Evolutionary conservation across 345 rosid species (phyloP).

Genomic region (Syzygium aromaticum): DNA sequence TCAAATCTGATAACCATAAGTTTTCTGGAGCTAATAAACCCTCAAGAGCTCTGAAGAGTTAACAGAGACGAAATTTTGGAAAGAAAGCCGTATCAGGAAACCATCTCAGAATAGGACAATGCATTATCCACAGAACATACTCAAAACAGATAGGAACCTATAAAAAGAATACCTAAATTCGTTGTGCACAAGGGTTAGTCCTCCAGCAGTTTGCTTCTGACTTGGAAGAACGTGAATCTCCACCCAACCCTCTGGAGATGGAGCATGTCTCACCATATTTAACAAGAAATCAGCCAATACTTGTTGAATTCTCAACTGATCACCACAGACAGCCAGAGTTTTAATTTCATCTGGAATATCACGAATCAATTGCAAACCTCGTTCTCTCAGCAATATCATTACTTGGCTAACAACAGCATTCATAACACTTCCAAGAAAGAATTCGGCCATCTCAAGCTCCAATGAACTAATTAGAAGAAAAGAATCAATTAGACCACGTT

Average conservation of each 20-base stretch:
- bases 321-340: conserved; percentile 72
- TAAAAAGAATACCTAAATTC: conserved; percentile 62
- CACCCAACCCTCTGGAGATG: conserved; percentile 76
- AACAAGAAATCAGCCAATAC: conserved; percentile 81
- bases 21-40: not conserved
- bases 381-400: conserved; percentile 64
- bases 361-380: conserved; percentile 78
- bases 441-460: conserved; percentile 73
- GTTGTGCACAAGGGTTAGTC: conserved; percentile 31
- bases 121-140: not conserved
- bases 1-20: not conserved
- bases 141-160: not conserved
- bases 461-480: conserved; percentile 39
- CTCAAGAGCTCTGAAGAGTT: not conserved
- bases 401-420: conserved; percentile 97
- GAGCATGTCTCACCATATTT: conserved; percentile 75
- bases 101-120: not conserved
- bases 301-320: conserved; percentile 88
- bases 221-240: conserved; percentile 74
- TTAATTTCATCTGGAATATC: conserved; percentile 95
- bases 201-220: conserved; percentile 47
- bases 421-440: conserved; percentile 74
- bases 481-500: not conserved
- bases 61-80: not conserved
- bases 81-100: not conserved